Conservation (phyloP, 305 asterid species). For the Fraxinus sp. region DNA sequence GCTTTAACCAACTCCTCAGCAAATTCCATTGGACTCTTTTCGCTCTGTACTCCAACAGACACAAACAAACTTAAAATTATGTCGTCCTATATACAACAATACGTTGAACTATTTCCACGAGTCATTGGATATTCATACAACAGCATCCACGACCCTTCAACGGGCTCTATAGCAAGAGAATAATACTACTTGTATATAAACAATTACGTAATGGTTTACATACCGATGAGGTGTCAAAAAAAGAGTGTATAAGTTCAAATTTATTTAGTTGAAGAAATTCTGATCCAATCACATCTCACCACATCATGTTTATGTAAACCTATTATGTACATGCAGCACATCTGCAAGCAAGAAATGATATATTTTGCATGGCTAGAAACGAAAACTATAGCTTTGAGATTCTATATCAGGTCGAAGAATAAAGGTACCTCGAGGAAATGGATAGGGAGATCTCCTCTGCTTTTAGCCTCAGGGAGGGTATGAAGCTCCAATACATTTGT, state of each 20-base stretch:
- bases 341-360: not conserved
- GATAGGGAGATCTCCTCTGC: constrained; percentile 62
- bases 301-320: too few species aligned
- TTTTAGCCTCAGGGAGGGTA: constrained; percentile 51
- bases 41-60: constrained; percentile 41
- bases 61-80: not conserved
- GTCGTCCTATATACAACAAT: too few species aligned
- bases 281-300: too few species aligned
- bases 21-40: constrained; percentile 50
- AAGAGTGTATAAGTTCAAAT: too few species aligned
- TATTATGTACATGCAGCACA: too few species aligned
- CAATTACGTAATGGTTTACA: too few species aligned
- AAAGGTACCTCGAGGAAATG: constrained; percentile 51
- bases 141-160: not conserved
- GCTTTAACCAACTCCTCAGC: constrained; percentile 53
- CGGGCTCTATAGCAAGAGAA: not conserved
- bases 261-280: too few species aligned
- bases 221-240: too few species aligned
- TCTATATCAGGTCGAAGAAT: not conserved
- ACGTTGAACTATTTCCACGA: too few species aligned
- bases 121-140: not conserved
- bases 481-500: constrained; percentile 69
- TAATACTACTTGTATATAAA: too few species aligned
- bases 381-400: not conserved
- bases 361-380: too few species aligned